Evolutionary conservation across 306 rosid species (phyloP).

Genomic region (Pterocarpus santalinus): DNA sequence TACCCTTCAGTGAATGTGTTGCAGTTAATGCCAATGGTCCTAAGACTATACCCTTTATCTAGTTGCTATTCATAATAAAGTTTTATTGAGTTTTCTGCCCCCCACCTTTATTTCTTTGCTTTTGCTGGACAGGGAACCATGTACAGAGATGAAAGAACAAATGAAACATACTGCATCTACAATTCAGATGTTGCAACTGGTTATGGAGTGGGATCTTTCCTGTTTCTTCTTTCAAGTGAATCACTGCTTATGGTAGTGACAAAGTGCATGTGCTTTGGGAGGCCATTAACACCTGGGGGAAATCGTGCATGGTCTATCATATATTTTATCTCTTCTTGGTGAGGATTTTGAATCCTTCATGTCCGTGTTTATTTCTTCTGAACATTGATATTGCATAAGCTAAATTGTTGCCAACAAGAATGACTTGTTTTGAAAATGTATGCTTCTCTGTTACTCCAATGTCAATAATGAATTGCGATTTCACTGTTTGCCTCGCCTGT

Average conservation of each 20-base stretch:
- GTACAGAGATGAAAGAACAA: constrained; percentile 48
- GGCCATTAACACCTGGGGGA: constrained; percentile 84
- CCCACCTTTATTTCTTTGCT: neutral
- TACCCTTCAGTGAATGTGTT: neutral
- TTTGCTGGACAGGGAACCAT: constrained; percentile 68
- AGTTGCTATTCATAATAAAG: neutral
- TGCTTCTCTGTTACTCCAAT: neutral
- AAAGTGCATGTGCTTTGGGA: constrained; percentile 93
- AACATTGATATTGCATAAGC: neutral
- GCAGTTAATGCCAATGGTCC: neutral
- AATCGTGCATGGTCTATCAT: constrained; percentile 93
- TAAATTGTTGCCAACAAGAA: neutral
- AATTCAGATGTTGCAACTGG: constrained; percentile 96
- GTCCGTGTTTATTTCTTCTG: constrained; percentile 7
- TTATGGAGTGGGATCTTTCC: constrained; percentile 85
- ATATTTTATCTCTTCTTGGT: constrained; percentile 88
- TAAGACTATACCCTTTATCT: too few species aligned
- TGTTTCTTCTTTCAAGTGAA: constrained; percentile 88
- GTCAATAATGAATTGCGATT: neutral
- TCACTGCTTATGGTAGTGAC: constrained; percentile 89
- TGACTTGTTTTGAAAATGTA: neutral
- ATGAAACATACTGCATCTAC: constrained; percentile 80
- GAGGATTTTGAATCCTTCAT: constrained; percentile 32
- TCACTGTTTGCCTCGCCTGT: neutral
- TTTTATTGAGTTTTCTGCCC: neutral